Evolutionary conservation across 306 rosid genomes (phyloP).

Genomic region (Pterocarpus macrocarpus): DNA sequence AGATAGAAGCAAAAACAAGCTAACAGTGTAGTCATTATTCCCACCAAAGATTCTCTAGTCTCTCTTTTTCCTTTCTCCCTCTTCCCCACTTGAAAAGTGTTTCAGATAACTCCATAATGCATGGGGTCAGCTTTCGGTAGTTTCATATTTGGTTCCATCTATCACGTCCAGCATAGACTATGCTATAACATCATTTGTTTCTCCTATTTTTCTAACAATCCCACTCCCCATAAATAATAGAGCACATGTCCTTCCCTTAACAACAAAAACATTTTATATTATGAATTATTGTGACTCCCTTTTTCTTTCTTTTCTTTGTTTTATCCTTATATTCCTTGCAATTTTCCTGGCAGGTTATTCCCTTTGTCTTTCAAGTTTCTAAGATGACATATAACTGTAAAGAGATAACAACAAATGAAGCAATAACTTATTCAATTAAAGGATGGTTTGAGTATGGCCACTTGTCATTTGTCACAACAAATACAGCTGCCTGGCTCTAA

Average conservation of each 20-base stretch:
- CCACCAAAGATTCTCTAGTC: slow-evolving; percentile 60
- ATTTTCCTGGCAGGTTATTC: slow-evolving; percentile 28
- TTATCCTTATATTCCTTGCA: slow-evolving; percentile 1
- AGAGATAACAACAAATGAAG: slow-evolving; percentile 12
- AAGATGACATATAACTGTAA: slow-evolving; percentile 3
- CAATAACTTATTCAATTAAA: slow-evolving; percentile 9
- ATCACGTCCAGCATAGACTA: slow-evolving; percentile 48
- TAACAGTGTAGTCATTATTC: slow-evolving; percentile 45
- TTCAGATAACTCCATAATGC: slow-evolving; percentile 55
- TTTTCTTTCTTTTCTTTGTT: neutral
- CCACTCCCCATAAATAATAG: slow-evolving; percentile 46
- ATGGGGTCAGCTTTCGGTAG: slow-evolving; percentile 53
- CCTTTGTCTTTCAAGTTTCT: slow-evolving; percentile 7
- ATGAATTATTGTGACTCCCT: slow-evolving; percentile 21
- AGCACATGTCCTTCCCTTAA: slow-evolving; percentile 40
- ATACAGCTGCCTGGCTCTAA: slow-evolving; percentile 9
- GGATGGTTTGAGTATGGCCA: neutral
- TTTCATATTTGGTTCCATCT: slow-evolving; percentile 48
- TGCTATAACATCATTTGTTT: slow-evolving; percentile 45
- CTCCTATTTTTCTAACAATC: slow-evolving; percentile 44
- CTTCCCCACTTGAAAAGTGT: slow-evolving; percentile 42
- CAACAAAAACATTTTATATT: neutral
- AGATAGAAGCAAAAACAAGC: slow-evolving; percentile 48
- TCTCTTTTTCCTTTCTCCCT: slow-evolving; percentile 39
- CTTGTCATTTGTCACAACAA: slow-evolving; percentile 17